A percentile compares a stretch with the other conserved stretches of the same genome.
Conservation (phyloP, 805 yeast species). For the Nakazawaea siamensis region DNA sequence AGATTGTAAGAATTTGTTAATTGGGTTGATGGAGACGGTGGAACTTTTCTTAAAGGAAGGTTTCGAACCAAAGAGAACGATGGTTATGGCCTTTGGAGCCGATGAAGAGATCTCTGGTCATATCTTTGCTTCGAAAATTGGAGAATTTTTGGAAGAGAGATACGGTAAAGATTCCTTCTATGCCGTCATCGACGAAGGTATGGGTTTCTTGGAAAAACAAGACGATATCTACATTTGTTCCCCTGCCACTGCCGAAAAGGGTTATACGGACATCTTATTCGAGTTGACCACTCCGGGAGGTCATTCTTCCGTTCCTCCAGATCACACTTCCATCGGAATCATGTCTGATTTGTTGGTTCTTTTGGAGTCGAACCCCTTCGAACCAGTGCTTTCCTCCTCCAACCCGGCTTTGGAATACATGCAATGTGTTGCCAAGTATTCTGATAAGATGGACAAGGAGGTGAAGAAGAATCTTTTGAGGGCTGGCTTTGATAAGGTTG, state of each 20-base stretch:
- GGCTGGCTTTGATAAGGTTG: constrained; percentile 27
- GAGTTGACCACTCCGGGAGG: constrained; percentile 51
- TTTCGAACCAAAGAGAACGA: constrained; percentile 53
- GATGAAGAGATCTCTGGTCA: constrained; percentile 72
- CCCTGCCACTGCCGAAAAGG: constrained; percentile 41
- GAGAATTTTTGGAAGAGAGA: constrained; percentile 34
- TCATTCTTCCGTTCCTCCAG: constrained; percentile 52
- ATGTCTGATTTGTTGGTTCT: constrained; percentile 46
- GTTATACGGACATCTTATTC: constrained; percentile 30
- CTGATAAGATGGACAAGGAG: constrained; percentile 19
- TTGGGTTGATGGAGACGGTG: constrained; percentile 60
- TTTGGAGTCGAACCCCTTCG: constrained; percentile 51
- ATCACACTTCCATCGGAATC: constrained; percentile 74
- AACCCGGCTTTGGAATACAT: constrained; percentile 55
- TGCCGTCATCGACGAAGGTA: constrained; percentile 52
- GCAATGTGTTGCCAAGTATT: constrained; percentile 57
- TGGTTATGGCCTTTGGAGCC: constrained; percentile 62
- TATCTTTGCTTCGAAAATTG: constrained; percentile 51
- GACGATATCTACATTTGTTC: constrained; percentile 36
- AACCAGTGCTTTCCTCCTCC: constrained; percentile 32
- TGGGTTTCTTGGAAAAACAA: constrained; percentile 20
- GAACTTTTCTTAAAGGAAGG: constrained; percentile 40
- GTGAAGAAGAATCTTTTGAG: constrained; percentile 24
- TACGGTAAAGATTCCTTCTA: constrained; percentile 57
- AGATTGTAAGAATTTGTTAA: constrained; percentile 67